These are phyloP conservation scores for Acer yangbiense DNA, from an alignment of 345 rosid species.

Conservation along the genomic window DNA sequence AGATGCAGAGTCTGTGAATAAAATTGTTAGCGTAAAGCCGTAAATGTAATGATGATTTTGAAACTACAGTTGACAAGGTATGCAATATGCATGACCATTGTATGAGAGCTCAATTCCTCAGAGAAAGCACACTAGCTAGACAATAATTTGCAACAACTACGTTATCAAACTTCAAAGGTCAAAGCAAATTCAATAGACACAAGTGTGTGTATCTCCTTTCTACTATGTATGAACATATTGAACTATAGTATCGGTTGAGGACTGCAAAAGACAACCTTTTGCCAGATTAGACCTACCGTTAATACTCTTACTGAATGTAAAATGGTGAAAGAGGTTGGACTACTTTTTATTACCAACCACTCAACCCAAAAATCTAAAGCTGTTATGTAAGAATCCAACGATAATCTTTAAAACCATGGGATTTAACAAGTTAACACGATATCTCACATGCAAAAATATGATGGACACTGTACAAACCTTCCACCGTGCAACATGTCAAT, in stretches of 20 bases:
- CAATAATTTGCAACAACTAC: not conserved
- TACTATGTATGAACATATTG: not conserved
- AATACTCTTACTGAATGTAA: no score
- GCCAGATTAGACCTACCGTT: no score
- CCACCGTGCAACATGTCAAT: no score
- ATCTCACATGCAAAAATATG: no score
- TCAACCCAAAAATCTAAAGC: no score
- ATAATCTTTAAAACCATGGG: not conserved
- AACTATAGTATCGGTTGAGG: not conserved
- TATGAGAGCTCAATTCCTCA: not conserved
- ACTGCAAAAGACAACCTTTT: no score
- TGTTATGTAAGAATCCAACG: not conserved
- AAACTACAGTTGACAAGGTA: not conserved
- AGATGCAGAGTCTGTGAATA: not conserved
- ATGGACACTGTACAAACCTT: no score
- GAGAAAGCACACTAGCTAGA: not conserved
- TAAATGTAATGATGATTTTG: not conserved
- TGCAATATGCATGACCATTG: not conserved
- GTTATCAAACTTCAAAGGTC: not conserved
- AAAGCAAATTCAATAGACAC: not conserved
- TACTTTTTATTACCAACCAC: no score
- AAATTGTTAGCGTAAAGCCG: not conserved
- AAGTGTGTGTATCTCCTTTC: no score
- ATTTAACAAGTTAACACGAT: no score
- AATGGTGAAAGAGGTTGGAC: no score